phyloP scores from a whole-genome alignment of 768 basidiomycete species.

The Lentinula edodes region DNA sequence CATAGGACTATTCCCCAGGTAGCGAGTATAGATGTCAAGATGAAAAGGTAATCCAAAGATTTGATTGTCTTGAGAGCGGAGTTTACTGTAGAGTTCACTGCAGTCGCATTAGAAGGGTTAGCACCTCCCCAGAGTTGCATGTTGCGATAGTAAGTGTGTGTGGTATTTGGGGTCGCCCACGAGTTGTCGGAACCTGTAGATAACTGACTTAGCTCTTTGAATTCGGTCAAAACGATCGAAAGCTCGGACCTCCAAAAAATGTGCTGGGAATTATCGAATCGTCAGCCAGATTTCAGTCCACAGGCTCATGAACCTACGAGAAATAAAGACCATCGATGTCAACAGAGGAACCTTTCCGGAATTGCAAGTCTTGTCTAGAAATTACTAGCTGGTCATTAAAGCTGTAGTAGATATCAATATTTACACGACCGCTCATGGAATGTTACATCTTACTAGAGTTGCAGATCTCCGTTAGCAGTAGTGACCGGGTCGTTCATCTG shows the following conservation, averaged over 20 bases:
- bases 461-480: slow-evolving; percentile 69
- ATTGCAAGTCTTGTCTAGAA: slow-evolving; percentile 54
- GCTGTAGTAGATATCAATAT: slow-evolving; percentile 24
- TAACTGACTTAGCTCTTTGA: too few relatives aligned
- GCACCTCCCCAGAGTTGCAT: slow-evolving; percentile 59
- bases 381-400: slow-evolving; percentile 66
- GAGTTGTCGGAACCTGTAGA: slow-evolving; percentile 52
- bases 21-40: not conserved
- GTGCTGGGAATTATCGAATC: slow-evolving; percentile 36
- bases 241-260: slow-evolving; percentile 67
- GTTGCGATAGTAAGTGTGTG: slow-evolving; percentile 75
- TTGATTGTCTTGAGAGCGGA: not conserved
- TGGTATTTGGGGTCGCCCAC: slow-evolving; percentile 67
- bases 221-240: not conserved
- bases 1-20: not conserved
- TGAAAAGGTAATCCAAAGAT: not conserved
- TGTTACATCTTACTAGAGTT: slow-evolving; percentile 50
- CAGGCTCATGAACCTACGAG: slow-evolving; percentile 43
- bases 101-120: slow-evolving; percentile 32
- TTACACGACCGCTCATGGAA: not conserved
- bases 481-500: slow-evolving; percentile 66
- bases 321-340: slow-evolving; percentile 69
- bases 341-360: slow-evolving; percentile 50
- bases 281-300: not conserved
- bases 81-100: not conserved